A percentile compares a stretch with the other conserved stretches of the same genome.
Evolutionary conservation across 2,329 filamentous ascomycete species (phyloP).

Genomic region (Fragosphaeria purpurea): DNA sequence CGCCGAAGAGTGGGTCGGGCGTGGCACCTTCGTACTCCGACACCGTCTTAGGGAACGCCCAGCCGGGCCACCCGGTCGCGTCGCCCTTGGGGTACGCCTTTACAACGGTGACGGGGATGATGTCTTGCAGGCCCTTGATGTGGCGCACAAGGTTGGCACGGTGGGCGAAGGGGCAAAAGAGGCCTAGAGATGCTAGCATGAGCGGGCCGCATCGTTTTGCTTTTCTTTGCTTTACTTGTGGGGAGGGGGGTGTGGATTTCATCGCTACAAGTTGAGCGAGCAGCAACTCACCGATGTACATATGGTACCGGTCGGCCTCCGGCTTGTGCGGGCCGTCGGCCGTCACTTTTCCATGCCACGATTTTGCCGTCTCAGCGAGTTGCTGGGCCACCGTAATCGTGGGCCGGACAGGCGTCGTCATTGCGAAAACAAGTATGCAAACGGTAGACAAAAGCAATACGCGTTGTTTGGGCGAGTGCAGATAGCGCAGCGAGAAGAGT

Average conservation of each 20-base stretch:
- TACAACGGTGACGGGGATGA: constrained; percentile 48
- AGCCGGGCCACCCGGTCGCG: constrained; percentile 52
- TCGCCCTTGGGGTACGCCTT: constrained; percentile 58
- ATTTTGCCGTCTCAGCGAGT: constrained; percentile 12
- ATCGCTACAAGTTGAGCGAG: neutral
- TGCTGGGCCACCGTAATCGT: constrained; percentile 13
- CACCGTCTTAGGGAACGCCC: constrained; percentile 44
- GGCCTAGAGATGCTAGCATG: constrained; percentile 26
- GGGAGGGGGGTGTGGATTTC: too few relatives aligned
- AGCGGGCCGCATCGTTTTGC: neutral
- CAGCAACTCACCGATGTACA: constrained; percentile 18
- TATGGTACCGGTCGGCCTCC: constrained; percentile 17
- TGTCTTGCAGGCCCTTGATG: constrained; percentile 44
- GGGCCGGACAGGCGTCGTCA: constrained; percentile 2
- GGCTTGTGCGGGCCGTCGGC: constrained; percentile 16
- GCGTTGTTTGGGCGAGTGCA: too few relatives aligned
- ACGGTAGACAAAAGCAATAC: too few relatives aligned
- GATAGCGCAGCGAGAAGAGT: too few relatives aligned
- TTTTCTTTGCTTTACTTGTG: too few relatives aligned
- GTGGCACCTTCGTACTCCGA: constrained; percentile 49
- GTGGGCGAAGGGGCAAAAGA: constrained; percentile 58
- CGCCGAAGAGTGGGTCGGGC: constrained; percentile 48
- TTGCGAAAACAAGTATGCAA: neutral
- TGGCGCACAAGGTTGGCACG: constrained; percentile 47
- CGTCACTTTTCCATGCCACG: constrained; percentile 20